Base-by-base conservation (phyloP, 2,329 filamentous ascomycete species). In the Colletotrichum endophyticum region DNA sequence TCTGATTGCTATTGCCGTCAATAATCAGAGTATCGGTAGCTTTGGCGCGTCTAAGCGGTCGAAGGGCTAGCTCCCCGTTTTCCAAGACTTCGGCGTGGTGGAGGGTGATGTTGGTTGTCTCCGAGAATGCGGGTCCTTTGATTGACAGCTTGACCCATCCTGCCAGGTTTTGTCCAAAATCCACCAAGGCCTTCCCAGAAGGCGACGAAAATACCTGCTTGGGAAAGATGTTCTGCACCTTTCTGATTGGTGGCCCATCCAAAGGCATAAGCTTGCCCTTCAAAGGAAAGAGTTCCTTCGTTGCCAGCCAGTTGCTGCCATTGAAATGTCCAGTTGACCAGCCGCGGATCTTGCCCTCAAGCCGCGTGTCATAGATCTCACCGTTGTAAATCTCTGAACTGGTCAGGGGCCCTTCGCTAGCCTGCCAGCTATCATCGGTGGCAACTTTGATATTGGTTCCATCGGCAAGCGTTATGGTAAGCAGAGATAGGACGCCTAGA, bases 131-230 rank as follows among this genome's bases (percentile, higher is more conserved):
- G 85, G 22, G 92, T 85, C 11, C 81, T 84, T 80, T 79, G 0
- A 83, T 81, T 1, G 84, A 86, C 49, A 78, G 77, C 3, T 78
- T 83, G 13, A 91, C 78, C 0, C 83, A 81, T 2, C 90, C 91
- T 1, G 91, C 90, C 0, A 92, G 82, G 77, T 92, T 92, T 78
- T 92, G 90, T 3, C 90, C 90, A 80, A 92, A 92, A 77, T 92
- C 90, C 6, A 91, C 71, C 4, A 91, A 80, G 0, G 82, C 85
- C 75, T 88, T 88, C 1, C 88, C 87, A 0, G 86, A 85, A 0
- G 84, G 82, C 0, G 85, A 80, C 74, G 76, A 80, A 19, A 84
- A 83, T 32, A 85, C 81, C 13, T 78, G 57, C 7, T 76, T 66
- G 12, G 80, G 85, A 80, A 76, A 84, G 16, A 84, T 28, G 4